Percentiles rank a stretch among this genome's conserved stretches.
These are phyloP conservation scores for Amanita pseudoporphyria DNA, from an alignment of 768 basidiomycete species.

Conservation along the genomic window DNA sequence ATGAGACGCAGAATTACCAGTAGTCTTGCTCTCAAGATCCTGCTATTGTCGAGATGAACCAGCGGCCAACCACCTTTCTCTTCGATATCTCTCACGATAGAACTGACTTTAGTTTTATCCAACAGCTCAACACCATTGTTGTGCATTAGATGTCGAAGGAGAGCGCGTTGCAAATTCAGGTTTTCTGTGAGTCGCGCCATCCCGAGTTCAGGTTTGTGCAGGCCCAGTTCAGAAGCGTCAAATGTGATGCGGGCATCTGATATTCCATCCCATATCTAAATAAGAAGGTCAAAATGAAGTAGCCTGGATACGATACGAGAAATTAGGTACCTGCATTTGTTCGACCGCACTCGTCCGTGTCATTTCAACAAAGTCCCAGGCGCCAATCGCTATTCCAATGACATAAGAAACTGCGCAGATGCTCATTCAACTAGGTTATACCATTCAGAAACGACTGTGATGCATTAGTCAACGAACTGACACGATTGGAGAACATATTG, in stretches of 20 bases:
- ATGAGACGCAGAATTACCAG: conserved; percentile 36
- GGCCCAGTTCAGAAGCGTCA: conserved; percentile 38
- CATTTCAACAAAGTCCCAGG: conserved; percentile 71
- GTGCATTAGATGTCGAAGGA: conserved; percentile 53
- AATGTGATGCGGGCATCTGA: conserved; percentile 75
- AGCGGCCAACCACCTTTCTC: conserved; percentile 68
- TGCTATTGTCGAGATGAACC: conserved; percentile 62
- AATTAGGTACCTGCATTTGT: conserved; percentile 72
- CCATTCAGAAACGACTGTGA: conserved; percentile 62
- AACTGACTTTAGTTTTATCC: conserved; percentile 66
- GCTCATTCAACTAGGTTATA: conserved; percentile 18
- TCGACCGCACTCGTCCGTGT: conserved; percentile 62
- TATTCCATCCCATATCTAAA: conserved; percentile 86
- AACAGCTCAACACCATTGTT: conserved; percentile 49
- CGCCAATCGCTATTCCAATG: conserved; percentile 55
- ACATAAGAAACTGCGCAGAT: conserved; percentile 6
- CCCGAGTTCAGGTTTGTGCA: conserved; percentile 18
- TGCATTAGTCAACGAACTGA: conserved; percentile 75
- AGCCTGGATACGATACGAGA: background rate
- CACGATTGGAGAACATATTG: conserved; percentile 67
- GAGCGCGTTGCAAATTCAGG: conserved; percentile 81
- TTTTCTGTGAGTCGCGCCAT: conserved; percentile 92
- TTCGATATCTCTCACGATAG: conserved; percentile 47
- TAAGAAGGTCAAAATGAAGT: background rate
- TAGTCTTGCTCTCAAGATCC: conserved; percentile 58